Conservation (phyloP, 495 filamentous ascomycete genomes). For the Oidiodendron maius region DNA sequence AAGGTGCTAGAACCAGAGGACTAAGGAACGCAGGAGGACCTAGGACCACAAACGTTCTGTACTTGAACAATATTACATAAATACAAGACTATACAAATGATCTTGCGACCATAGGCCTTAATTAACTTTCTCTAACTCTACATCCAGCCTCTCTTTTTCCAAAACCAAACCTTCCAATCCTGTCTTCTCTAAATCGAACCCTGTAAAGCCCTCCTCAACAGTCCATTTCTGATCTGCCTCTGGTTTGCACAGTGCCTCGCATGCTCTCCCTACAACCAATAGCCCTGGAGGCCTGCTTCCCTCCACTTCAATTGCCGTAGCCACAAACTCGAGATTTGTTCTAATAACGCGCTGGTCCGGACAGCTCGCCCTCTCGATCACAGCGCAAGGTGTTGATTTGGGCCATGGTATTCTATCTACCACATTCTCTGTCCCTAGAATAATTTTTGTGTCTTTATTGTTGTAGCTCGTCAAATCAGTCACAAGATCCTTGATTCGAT, state of each 20-base stretch:
- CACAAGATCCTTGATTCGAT: conserved; percentile 70
- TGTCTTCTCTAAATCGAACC: conserved; percentile 40
- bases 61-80: too few relatives aligned
- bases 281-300: conserved; percentile 86
- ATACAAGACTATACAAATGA: too few relatives aligned
- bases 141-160: conserved; percentile 9
- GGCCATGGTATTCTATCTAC: conserved; percentile 37
- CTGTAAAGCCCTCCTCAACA: conserved; percentile 85
- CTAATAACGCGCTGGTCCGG: conserved; percentile 90
- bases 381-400: conserved; percentile 72
- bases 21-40: too few relatives aligned
- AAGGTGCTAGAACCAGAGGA: too few relatives aligned
- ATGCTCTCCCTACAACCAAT: conserved; percentile 81
- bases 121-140: too few relatives aligned
- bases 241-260: conserved; percentile 62
- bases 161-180: conserved; percentile 24
- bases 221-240: conserved; percentile 60
- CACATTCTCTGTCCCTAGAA: conserved; percentile 31
- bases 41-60: too few relatives aligned
- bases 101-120: too few relatives aligned
- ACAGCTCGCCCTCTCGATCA: conserved; percentile 91
- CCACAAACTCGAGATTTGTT: conserved; percentile 74
- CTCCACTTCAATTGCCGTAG: conserved; percentile 78
- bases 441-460: conserved; percentile 27
- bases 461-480: conserved; percentile 48